A percentile compares a stretch with the other conserved stretches of the same genome.
Evolutionary conservation across 495 filamentous ascomycete genomes (phyloP).

Genomic region (Lepidopterella palustris): DNA sequence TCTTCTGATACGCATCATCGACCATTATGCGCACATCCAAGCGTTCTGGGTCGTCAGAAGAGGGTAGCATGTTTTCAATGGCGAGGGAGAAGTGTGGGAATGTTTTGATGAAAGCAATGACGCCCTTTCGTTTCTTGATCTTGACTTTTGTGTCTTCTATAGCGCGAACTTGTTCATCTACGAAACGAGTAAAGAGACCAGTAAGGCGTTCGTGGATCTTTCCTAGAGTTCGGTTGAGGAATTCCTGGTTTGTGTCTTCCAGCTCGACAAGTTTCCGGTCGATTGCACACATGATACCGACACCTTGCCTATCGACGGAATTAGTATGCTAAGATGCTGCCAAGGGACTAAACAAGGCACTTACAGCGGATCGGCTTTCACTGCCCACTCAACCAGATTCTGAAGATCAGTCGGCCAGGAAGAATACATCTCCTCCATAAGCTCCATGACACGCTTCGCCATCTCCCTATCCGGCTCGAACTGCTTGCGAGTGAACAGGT

Average conservation of each 20-base stretch:
- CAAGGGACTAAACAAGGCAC: constrained; percentile 29
- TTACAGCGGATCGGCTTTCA: constrained; percentile 72
- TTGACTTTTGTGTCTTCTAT: constrained; percentile 99
- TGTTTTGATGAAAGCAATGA: constrained; percentile 87
- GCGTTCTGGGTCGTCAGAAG: constrained; percentile 32
- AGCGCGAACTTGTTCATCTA: constrained; percentile 88
- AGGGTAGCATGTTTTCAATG: constrained; percentile 71
- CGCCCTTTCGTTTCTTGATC: constrained; percentile 94
- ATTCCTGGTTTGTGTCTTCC: constrained; percentile 87
- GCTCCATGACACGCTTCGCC: constrained; percentile 66
- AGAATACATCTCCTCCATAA: constrained; percentile 81
- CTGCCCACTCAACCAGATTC: constrained; percentile 74
- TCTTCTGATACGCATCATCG: constrained; percentile 78
- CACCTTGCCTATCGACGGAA: constrained; percentile 58
- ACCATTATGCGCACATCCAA: constrained; percentile 61
- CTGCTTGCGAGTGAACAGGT: constrained; percentile 61
- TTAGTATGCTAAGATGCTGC: constrained; percentile 1
- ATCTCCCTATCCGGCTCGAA: constrained; percentile 81
- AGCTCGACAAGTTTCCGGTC: constrained; percentile 69
- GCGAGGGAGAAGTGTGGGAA: constrained; percentile 79
- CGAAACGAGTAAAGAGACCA: constrained; percentile 74
- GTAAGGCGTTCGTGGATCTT: constrained; percentile 71
- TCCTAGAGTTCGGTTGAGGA: constrained; percentile 68
- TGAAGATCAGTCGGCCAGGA: constrained; percentile 77
- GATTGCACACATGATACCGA: constrained; percentile 75